Percentiles rank a stretch among this genome's conserved stretches.
Evolutionary conservation across 2,329 filamentous ascomycete genomes (phyloP).

Genomic region (Fusarium nygamai): DNA sequence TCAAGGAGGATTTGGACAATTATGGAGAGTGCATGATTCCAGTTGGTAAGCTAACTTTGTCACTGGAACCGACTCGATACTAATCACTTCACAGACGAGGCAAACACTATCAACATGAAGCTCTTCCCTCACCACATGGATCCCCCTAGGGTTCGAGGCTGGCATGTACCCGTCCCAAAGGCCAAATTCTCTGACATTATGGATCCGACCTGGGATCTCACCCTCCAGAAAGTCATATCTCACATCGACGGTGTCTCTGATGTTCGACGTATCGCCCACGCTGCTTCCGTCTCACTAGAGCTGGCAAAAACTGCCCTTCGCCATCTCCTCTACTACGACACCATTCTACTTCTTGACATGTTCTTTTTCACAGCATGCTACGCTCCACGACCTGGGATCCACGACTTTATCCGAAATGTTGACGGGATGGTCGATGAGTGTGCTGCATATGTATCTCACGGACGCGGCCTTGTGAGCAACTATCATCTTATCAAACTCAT

Average conservation of each 20-base stretch:
- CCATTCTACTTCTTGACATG: constrained; percentile 88
- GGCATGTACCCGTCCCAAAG: constrained; percentile 88
- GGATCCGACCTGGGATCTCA: constrained; percentile 78
- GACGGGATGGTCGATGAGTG: constrained; percentile 87
- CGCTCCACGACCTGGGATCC: constrained; percentile 79
- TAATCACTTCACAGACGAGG: constrained; percentile 70
- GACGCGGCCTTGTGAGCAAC: constrained; percentile 59
- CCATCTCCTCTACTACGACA: constrained; percentile 93
- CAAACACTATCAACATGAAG: constrained; percentile 96
- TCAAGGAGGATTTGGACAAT: constrained; percentile 90
- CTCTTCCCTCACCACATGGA: constrained; percentile 85
- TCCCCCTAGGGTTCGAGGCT: constrained; percentile 81
- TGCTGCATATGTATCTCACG: constrained; percentile 77
- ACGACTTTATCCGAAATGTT: constrained; percentile 79
- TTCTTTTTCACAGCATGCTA: constrained; percentile 96
- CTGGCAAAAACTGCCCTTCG: constrained; percentile 87
- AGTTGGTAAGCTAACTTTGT: constrained; percentile 67
- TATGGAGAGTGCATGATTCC: constrained; percentile 99
- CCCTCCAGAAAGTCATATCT: constrained; percentile 80
- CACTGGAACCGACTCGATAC: background rate
- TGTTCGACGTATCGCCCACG: constrained; percentile 84
- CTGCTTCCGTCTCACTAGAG: constrained; percentile 86
- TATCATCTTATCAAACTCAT: constrained; percentile 84
- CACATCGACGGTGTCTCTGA: constrained; percentile 93
- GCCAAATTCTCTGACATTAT: constrained; percentile 72